phyloP scores from a whole-genome alignment of 2,329 filamentous ascomycete species.

The Huntiella savannae region DNA sequence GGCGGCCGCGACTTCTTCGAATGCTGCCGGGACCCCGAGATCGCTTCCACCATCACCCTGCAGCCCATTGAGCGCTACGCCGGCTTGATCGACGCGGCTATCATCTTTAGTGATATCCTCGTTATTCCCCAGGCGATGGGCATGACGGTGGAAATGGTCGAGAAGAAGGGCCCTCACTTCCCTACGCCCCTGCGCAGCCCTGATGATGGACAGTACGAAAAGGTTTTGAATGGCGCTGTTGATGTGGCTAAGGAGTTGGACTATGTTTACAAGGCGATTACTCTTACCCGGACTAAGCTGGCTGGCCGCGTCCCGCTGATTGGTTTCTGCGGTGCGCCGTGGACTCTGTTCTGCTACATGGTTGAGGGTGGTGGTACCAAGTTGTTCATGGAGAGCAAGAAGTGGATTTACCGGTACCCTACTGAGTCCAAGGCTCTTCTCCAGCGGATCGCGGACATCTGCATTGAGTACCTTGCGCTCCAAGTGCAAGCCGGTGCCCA shows the following conservation, averaged over 20 bases:
- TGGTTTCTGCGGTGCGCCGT: conserved; percentile 91
- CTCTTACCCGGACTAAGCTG: conserved; percentile 72
- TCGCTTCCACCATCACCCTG: conserved; percentile 81
- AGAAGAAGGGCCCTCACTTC: conserved; percentile 92
- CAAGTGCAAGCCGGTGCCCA: conserved; percentile 90
- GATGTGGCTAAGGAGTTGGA: conserved; percentile 68
- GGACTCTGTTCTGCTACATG: conserved; percentile 98
- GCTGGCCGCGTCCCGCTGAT: conserved; percentile 78
- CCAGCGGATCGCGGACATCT: conserved; percentile 82
- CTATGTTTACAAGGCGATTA: conserved; percentile 94
- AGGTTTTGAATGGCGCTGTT: conserved; percentile 59
- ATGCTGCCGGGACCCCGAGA: conserved; percentile 83
- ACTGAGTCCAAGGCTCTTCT: conserved; percentile 63
- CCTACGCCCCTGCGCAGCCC: conserved; percentile 65
- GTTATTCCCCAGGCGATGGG: conserved; percentile 96
- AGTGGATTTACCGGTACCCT: conserved; percentile 84
- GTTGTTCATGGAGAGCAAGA: conserved; percentile 85
- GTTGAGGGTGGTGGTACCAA: conserved; percentile 94
- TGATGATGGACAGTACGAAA: conserved; percentile 62
- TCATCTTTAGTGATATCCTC: conserved; percentile 97
- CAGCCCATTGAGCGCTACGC: conserved; percentile 86
- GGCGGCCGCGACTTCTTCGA: conserved; percentile 86
- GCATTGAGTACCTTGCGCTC: conserved; percentile 80
- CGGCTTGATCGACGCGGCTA: conserved; percentile 84
- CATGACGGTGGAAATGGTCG: conserved; percentile 96